Evolutionary conservation across 495 filamentous ascomycete species (phyloP).

Genomic region (Penicillium goetzii): DNA sequence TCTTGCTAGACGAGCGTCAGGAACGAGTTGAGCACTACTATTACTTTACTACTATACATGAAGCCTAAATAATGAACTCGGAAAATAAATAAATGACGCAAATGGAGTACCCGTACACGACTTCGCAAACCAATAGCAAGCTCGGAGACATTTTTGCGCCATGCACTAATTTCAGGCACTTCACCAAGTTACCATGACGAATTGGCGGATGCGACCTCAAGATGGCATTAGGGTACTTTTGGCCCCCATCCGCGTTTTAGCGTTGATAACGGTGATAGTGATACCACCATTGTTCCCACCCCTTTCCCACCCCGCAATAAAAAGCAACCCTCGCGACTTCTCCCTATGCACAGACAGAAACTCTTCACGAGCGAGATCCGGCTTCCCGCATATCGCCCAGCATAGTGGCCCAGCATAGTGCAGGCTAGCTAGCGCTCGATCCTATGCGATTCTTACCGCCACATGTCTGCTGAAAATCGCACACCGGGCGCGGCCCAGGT

Average conservation of each 20-base stretch:
- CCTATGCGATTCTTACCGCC: not conserved
- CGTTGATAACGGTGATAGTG: not conserved
- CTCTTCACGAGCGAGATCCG: slow-evolving; percentile 4
- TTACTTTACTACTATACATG: not conserved
- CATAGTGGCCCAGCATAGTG: not conserved
- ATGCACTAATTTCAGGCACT: not conserved
- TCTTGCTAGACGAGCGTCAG: not conserved
- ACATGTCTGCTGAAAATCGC: slow-evolving; percentile 2
- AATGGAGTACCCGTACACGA: not conserved
- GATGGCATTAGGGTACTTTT: not conserved
- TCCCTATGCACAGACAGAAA: not conserved
- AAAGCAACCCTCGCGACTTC: not conserved
- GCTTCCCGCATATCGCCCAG: not conserved
- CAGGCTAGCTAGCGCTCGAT: not conserved
- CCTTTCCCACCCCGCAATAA: not conserved
- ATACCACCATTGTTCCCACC: not conserved
- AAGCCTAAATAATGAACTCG: not conserved
- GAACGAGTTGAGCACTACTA: not conserved
- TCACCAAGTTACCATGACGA: not conserved
- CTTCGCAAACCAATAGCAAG: not conserved
- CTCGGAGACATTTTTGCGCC: not conserved
- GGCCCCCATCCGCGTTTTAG: not conserved
- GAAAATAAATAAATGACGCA: not conserved
- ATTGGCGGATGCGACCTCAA: not conserved
- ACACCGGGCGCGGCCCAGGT: slow-evolving; percentile 5